A percentile compares a stretch with the other conserved stretches of the same genome.
Evolutionary conservation across 2,329 filamentous ascomycete species (phyloP).

Genomic region (Thielaviopsis musarum): DNA sequence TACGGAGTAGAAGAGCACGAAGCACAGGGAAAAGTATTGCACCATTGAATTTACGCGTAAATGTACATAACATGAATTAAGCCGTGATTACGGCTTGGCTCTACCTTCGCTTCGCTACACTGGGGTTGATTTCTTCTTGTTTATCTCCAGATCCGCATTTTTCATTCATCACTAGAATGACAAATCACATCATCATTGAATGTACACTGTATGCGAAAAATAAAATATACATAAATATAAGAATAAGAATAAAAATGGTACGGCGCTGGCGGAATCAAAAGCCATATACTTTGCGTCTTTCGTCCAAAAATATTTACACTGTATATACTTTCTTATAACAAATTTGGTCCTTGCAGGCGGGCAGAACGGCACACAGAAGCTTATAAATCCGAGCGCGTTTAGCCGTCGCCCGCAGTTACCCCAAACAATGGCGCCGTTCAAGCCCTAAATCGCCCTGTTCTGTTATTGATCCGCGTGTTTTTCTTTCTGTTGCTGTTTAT

Average conservation of each 20-base stretch:
- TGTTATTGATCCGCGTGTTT: neutral
- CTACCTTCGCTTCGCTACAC: neutral
- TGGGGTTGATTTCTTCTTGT: neutral
- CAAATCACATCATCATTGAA: neutral
- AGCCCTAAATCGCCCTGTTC: neutral
- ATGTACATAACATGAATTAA: neutral
- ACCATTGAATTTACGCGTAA: neutral
- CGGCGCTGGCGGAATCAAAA: too few species aligned
- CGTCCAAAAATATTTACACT: too few species aligned
- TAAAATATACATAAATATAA: too few species aligned
- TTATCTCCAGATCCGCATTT: neutral
- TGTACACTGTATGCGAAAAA: neutral
- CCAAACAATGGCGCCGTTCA: neutral
- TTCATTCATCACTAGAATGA: neutral
- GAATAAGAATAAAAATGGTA: neutral
- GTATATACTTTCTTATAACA: too few species aligned
- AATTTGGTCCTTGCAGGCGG: neutral
- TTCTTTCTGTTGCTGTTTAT: neutral
- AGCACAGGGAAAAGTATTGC: neutral
- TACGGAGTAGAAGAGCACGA: too few species aligned
- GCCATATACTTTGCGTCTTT: too few species aligned
- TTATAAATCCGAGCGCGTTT: neutral
- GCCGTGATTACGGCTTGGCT: neutral
- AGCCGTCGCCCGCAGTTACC: neutral
- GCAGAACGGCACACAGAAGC: neutral